These are phyloP conservation scores for Stellera chamaejasme DNA, from an alignment of 345 rosid species.

Conservation along the genomic window DNA sequence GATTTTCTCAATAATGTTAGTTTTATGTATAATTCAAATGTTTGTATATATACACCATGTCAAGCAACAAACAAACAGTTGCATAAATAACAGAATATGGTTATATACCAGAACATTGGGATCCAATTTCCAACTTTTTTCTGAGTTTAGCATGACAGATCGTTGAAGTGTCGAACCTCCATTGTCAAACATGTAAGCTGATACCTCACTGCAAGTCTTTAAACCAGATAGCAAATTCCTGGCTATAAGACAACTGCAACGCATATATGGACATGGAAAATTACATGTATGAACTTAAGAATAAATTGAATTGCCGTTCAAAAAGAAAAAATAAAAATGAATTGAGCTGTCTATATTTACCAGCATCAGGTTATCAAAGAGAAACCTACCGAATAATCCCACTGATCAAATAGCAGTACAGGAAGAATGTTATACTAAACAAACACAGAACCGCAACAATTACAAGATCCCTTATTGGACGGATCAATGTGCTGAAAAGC, in stretches of 20 bases:
- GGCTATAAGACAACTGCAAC: constrained; percentile 92
- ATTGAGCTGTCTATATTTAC: constrained; percentile 2
- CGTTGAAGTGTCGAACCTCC: constrained; percentile 51
- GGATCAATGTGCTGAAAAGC: too few species aligned
- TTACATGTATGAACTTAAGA: not conserved
- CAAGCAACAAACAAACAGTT: constrained; percentile 8
- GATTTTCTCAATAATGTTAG: too few species aligned
- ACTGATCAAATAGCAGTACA: not conserved
- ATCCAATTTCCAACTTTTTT: constrained; percentile 57
- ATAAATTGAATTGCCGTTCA: not conserved
- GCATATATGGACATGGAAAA: constrained; percentile 11
- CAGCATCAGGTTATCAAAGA: constrained; percentile 2
- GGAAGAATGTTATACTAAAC: too few species aligned
- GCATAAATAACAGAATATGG: constrained; percentile 2
- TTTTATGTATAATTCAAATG: too few species aligned
- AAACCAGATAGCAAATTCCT: constrained; percentile 94
- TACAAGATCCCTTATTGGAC: too few species aligned
- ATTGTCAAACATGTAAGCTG: constrained; percentile 68
- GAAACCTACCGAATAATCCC: not conserved
- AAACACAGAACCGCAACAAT: too few species aligned
- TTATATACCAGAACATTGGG: constrained; percentile 45
- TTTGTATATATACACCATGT: not conserved
- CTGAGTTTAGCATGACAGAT: constrained; percentile 50
- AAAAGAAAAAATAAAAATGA: constrained; percentile 4
- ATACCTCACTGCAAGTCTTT: constrained; percentile 90